Evolutionary conservation across 352 stramenopile species (phyloP).

Genomic region (Globisporangium heterothallicum): DNA sequence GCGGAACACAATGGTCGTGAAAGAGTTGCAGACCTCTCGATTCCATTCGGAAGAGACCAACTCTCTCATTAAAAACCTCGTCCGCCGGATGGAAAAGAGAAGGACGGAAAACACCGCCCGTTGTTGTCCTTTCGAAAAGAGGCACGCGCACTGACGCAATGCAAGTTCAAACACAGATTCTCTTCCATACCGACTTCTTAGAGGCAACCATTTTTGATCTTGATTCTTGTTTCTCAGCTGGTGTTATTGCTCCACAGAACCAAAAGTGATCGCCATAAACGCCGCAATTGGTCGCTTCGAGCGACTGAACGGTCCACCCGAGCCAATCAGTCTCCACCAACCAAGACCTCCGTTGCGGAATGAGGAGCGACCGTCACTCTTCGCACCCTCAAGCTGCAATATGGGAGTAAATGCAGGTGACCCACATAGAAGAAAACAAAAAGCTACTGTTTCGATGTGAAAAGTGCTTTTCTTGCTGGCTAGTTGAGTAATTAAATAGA

Average conservation of each 20-base stretch:
- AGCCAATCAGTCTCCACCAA: conserved; percentile 15
- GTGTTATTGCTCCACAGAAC: conserved; percentile 57
- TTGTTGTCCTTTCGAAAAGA: too few species aligned
- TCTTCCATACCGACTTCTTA: conserved; percentile 88
- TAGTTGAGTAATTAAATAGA: too few species aligned
- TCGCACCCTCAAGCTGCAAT: not conserved
- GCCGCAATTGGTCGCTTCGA: not conserved
- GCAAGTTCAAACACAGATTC: conserved; percentile 23
- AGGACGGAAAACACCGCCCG: conserved; percentile 1
- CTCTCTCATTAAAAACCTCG: conserved; percentile 28
- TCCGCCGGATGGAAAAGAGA: conserved; percentile 55
- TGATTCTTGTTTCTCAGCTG: conserved; percentile 71
- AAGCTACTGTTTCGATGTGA: not conserved
- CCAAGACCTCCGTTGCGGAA: conserved; percentile 2
- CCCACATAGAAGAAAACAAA: not conserved
- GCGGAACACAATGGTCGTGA: conserved; percentile 10
- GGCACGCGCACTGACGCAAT: too few species aligned
- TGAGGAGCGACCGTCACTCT: not conserved
- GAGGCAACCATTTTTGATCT: conserved; percentile 81
- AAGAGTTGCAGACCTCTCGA: conserved; percentile 8
- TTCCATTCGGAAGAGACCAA: not conserved
- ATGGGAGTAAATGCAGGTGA: not conserved
- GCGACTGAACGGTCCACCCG: not conserved
- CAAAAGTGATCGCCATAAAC: conserved; percentile 16
- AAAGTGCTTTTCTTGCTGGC: conserved; percentile 9